Evolutionary conservation across 176 grass and related monocot genomes (phyloP), one percentile per base, ranked within the genome.

Genomic region (Panicum miliaceum): DNA sequence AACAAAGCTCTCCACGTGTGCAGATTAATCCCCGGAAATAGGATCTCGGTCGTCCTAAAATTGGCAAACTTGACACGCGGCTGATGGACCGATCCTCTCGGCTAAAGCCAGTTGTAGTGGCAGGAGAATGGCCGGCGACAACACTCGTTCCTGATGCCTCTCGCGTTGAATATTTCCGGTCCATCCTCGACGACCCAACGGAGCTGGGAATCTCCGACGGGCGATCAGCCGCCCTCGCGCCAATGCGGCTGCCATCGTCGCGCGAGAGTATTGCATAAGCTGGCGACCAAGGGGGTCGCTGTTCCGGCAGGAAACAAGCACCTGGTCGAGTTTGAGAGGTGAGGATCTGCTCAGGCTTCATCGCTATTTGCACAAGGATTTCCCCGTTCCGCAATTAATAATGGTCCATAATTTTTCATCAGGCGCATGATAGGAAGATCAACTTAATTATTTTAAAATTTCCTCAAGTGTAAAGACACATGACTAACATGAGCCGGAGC

Each of bases 71-170:
- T 9, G 46, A 34, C 71, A 73, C 29, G 42, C 69, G 71, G 16
- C 46, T 52, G 71, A 6, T 20, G 34, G 8, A 20, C 46, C 46
- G 43, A 32, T 8, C 47, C 2, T 12, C 46, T 16, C 46, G 15
- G 43, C 12, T 47, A 47, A 71, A 72, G 43, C 69, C 9, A 19
- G 43, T 18, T 52, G 25, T 73, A 10, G 27, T 52, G 46, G 27
- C 23, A 50, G 71, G 46, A 73, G 71, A 73, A n/a, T n/a, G n/a
- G n/a, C 71, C 71, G 26, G 46, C 29, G 71, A 20, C 46, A 73
- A 73, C 71, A 46, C 71, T 73, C 26, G 4, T 60, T n/a, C 45
- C 15, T 73, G 67, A 70, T 45, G 67, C 70, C 16, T 52, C 71
- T 52, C 46, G 46, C 71, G 71, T 73, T 52, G 71, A 52, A 73